Base-by-base conservation (phyloP, 2,329 filamentous ascomycete species). In the Talaromyces sp. region DNA sequence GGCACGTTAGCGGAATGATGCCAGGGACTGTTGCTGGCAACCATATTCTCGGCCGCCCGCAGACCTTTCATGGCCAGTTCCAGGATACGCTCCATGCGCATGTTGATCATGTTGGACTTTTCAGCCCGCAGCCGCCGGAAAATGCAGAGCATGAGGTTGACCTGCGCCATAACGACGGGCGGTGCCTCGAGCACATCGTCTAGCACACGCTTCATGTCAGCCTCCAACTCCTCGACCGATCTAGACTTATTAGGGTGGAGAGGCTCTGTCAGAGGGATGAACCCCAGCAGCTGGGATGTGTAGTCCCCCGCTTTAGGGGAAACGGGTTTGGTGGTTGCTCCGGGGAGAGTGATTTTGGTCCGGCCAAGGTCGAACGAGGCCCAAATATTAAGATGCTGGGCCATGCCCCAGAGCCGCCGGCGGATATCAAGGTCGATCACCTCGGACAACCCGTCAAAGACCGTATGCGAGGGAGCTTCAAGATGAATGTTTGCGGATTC, bases 1-100 rank as follows among this genome's bases (percentile, higher is more conserved):
- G 84, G 84, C 0, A 86, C 81, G 56, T 87, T 86, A 31, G 82
- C 83, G 53, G 84, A 79, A 61, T 87, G 84, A 65, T 86, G 85
- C 84, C 84, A 87, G 0, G 84, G 83, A 2, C 76, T 74, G 12
- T 75, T 73, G 9, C 72, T 70, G 2, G 76, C 73, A 0, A 82
- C 72, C 68, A 85, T 79, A 5, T 69, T 70, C 5, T 78, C 75
- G 0, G 83, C 81, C 0, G 81, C 81, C 27, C 75, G 72, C 9
- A 86, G 76, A 0, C 79, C 82, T 3, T 76, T 74, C 1, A 56
- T 60, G 0, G 79, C 76, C 3, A 86, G 72, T 0, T 71, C 71
- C 3, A 86, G 76, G 10, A 86, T 77, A 7, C 76, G 75, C 14
- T 82, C 81, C 2, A 81, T 75, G 0, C 81, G 72, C 0, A 72